A percentile compares a stretch with the other conserved stretches of the same genome.
phyloP scores from a whole-genome alignment of 768 basidiomycete genomes.

The Kwoniella heveanensis region DNA sequence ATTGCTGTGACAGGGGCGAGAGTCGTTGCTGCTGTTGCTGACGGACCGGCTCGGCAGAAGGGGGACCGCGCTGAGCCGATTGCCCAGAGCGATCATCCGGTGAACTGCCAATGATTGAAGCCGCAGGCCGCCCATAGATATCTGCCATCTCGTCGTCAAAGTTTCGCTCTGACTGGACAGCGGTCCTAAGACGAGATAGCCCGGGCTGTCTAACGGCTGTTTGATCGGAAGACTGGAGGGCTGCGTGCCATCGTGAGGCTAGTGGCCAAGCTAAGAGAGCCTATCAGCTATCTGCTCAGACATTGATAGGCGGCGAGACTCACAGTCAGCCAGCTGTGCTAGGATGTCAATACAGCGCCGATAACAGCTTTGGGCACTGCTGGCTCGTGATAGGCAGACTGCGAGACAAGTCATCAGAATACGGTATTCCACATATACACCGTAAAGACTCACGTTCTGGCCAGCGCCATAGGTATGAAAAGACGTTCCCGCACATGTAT shows the following conservation, averaged over 20 bases:
- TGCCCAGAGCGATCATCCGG: conserved; percentile 3
- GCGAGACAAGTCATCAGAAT: background rate
- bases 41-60: background rate
- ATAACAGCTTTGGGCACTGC: conserved; percentile 6
- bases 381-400: conserved; percentile 18
- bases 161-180: conserved; percentile 20
- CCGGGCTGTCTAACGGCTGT: conserved; percentile 3
- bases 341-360: conserved; percentile 13
- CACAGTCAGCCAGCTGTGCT: conserved; percentile 27
- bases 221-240: conserved; percentile 9
- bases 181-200: conserved; percentile 10
- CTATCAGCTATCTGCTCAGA: background rate
- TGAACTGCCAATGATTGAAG: conserved; percentile 15
- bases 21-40: background rate
- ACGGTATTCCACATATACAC: background rate
- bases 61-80: background rate
- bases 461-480: conserved; percentile 23
- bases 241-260: conserved; percentile 19
- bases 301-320: conserved; percentile 4
- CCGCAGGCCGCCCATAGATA: conserved; percentile 21
- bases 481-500: conserved; percentile 25
- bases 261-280: conserved; percentile 21
- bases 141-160: conserved; percentile 25
- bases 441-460: conserved; percentile 18
- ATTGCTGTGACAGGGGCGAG: background rate